Conservation (phyloP, 305 asterid species). For the Solanum hybrid region DNA sequence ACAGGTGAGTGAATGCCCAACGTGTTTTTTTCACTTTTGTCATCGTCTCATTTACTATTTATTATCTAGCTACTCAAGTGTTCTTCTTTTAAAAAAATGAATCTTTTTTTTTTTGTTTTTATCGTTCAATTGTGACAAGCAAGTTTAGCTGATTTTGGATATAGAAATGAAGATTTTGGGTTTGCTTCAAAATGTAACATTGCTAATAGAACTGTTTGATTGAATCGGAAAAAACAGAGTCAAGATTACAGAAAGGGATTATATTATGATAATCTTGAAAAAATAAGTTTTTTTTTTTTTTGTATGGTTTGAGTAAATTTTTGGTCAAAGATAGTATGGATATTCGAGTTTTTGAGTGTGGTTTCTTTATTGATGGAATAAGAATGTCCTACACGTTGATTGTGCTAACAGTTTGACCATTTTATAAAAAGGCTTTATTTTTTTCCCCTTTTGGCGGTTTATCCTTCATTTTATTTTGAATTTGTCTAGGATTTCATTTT, state of each 20-base stretch:
- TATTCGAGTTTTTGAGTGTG: not conserved
- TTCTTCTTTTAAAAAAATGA: not conserved
- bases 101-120: not conserved
- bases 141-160: not conserved
- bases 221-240: not conserved
- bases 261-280: not conserved
- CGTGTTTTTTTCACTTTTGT: not conserved
- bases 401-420: not conserved
- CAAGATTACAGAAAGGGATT: not conserved
- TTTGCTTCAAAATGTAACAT: not conserved
- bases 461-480: not conserved
- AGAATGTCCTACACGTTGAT: not conserved
- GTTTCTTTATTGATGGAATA: not conserved
- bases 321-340: not conserved
- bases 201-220: not conserved
- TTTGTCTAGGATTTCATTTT: not conserved
- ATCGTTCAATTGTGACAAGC: not conserved
- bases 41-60: not conserved
- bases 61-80: not conserved
- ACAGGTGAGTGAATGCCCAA: constrained; percentile 16
- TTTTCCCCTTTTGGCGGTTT: not conserved
- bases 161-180: not conserved
- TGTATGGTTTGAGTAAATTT: not conserved
- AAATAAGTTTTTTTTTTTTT: not conserved
- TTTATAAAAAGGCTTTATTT: not conserved